Evolutionary conservation across 306 rosid genomes (phyloP).

Genomic region (Crotalaria pallida): DNA sequence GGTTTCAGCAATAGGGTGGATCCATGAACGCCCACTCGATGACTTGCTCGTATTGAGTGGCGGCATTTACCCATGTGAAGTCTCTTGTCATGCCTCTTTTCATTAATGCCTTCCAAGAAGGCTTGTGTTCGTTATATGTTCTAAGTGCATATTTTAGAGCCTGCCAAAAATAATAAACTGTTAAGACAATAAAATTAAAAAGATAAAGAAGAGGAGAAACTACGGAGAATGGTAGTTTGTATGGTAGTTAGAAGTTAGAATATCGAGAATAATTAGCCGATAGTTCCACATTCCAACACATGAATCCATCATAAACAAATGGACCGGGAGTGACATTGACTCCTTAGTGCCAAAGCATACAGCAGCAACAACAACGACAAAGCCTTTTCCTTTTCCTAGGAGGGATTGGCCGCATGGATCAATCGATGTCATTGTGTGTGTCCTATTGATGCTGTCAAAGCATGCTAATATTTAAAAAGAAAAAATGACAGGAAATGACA

Average conservation of each 20-base stretch:
- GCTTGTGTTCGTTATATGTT: slow-evolving; percentile 55
- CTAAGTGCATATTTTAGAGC: slow-evolving; percentile 47
- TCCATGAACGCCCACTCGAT: slow-evolving; percentile 63
- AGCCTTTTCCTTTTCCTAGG: too few relatives aligned
- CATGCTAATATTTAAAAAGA: neutral
- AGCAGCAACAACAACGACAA: too few relatives aligned
- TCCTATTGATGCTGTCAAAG: neutral
- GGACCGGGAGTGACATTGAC: neutral
- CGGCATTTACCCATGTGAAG: slow-evolving; percentile 76
- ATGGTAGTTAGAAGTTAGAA: neutral
- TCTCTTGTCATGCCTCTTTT: slow-evolving; percentile 66
- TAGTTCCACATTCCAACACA: neutral
- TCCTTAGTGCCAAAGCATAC: neutral
- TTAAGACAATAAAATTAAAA: neutral
- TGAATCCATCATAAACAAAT: neutral
- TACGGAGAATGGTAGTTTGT: neutral
- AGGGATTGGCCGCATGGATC: too few relatives aligned
- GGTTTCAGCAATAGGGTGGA: slow-evolving; percentile 55
- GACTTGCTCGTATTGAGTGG: slow-evolving; percentile 65
- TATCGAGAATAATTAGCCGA: neutral
- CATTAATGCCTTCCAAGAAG: slow-evolving; percentile 79
- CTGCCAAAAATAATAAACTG: slow-evolving; percentile 32
- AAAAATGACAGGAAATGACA: neutral
- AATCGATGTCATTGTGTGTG: too few relatives aligned
- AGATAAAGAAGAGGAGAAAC: neutral